phyloP scores from a whole-genome alignment of 2,329 filamentous ascomycete genomes.

The Pseudohalonectria lignicola region DNA sequence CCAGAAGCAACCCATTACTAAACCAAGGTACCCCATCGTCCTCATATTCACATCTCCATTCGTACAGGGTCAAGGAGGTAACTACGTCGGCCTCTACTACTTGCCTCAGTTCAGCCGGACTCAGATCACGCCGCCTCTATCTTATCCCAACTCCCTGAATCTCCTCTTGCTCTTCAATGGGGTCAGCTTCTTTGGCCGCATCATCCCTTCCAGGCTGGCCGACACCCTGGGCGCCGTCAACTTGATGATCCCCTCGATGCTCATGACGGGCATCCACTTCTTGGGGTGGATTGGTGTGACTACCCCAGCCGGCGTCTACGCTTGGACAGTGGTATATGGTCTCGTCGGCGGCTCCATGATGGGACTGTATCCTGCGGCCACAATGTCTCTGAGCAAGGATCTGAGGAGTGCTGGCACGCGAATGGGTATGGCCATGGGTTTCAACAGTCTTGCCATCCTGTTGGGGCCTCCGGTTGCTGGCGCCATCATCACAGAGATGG shows the following conservation, averaged over 20 bases:
- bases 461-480: conserved; percentile 45
- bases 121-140: conserved; percentile 3
- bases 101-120: conserved; percentile 23
- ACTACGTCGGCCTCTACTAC: conserved; percentile 35
- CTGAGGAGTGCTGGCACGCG: conserved; percentile 40
- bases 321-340: conserved; percentile 39
- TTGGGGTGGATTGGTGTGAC: conserved; percentile 36
- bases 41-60: no score
- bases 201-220: conserved; percentile 33
- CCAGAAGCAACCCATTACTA: no score
- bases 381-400: conserved; percentile 38
- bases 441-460: conserved; percentile 37
- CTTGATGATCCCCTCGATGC: conserved; percentile 30
- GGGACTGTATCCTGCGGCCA: conserved; percentile 37
- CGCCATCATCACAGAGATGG: conserved; percentile 31
- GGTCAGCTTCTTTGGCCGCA: conserved; percentile 33
- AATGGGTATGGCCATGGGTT: conserved; percentile 42
- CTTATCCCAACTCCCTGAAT: conserved; percentile 28
- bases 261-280: conserved; percentile 24
- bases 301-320: conserved; percentile 29
- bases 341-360: conserved; percentile 37
- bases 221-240: conserved; percentile 42
- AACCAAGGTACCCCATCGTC: no score
- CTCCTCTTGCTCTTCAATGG: conserved; percentile 42
- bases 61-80: conserved; percentile 11